Base-by-base conservation (phyloP, 345 rosid species). In the Anastatica hierochuntica region DNA sequence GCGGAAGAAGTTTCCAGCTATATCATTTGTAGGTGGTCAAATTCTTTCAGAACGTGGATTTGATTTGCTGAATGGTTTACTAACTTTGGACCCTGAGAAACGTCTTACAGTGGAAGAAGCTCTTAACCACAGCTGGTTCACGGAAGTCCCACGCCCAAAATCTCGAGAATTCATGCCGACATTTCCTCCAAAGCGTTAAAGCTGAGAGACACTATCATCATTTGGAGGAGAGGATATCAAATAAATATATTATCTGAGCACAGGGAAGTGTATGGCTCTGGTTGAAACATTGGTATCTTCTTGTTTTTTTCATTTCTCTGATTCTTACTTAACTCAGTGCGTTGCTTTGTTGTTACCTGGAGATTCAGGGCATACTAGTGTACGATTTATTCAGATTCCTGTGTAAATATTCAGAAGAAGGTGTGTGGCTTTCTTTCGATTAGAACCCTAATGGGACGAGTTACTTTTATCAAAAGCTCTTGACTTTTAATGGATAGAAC, bases 31-130 rank as follows among this genome's bases (percentile, higher is more conserved):
- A 1, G 96, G 89, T 39, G 74, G 82, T 38, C 72, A 83, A 1
- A 77, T 74, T 56, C 95, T 90, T 18, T 86, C 96, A 12, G 98
- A 84, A 52, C 60, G 60, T 10, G 98, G 98, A 43, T 86, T 80
- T 33, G 98, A 90, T 72, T 68, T 90, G 62, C 52, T 90, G 58
- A 86, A 69, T 60, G 64, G 61, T 50, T 79, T 90, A 66, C 56
- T 90, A 39, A 72, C 79, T 5, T 86, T 71, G 56, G 83, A 86
- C 53, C 96, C 96, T 37, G 79, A 76, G 66, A 80, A 77, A 84
- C 72, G 94, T 69, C 57, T 90, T 66, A 75, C 96, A 34, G 95
- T 62, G 42, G 90, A 79, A 37, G 90, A 55, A 16, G 95, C 97
- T 10, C 78, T 84, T 14, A 72, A 79, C 58, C 97, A 90, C 63